Conservation (phyloP, 441 rosid species). For the Syzygium malaccense region DNA sequence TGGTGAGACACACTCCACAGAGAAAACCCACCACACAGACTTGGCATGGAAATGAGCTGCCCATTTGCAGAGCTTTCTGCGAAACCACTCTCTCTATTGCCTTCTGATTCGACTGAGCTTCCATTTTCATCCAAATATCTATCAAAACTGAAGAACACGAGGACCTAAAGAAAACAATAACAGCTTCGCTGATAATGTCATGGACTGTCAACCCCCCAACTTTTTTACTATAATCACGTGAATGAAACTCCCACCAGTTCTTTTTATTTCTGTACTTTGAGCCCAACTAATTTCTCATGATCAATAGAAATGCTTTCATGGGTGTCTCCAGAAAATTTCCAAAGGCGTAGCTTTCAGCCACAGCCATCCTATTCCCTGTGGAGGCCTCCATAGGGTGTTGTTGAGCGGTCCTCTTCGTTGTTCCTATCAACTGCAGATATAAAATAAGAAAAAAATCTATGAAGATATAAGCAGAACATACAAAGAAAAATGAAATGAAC, state of each 20-base stretch:
- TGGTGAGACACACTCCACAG: conserved; percentile 77
- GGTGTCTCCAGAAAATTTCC: conserved; percentile 8
- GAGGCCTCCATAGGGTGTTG: neutral
- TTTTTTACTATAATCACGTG: conserved; percentile 23
- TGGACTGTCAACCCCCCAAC: conserved; percentile 3
- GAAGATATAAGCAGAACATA: neutral
- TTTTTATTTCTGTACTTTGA: neutral
- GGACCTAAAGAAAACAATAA: neutral
- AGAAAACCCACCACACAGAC: conserved; percentile 85
- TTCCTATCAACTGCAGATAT: conserved; percentile 18
- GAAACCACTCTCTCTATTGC: conserved; percentile 73
- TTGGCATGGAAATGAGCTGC: conserved; percentile 85
- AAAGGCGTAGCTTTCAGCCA: conserved; percentile 9
- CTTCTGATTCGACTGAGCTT: conserved; percentile 35
- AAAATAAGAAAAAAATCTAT: neutral
- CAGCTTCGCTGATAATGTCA: neutral
- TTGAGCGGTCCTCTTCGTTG: conserved; percentile 11
- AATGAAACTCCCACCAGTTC: conserved; percentile 1
- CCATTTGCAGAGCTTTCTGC: conserved; percentile 79
- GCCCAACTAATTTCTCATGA: neutral
- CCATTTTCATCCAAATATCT: conserved; percentile 15
- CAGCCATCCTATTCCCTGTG: conserved; percentile 11
- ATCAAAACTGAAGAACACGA: neutral
- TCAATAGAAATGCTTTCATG: neutral
- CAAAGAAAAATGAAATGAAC: neutral